Conservation (phyloP, 139 green algal genomes). For the Chloropicon primus region DNA sequence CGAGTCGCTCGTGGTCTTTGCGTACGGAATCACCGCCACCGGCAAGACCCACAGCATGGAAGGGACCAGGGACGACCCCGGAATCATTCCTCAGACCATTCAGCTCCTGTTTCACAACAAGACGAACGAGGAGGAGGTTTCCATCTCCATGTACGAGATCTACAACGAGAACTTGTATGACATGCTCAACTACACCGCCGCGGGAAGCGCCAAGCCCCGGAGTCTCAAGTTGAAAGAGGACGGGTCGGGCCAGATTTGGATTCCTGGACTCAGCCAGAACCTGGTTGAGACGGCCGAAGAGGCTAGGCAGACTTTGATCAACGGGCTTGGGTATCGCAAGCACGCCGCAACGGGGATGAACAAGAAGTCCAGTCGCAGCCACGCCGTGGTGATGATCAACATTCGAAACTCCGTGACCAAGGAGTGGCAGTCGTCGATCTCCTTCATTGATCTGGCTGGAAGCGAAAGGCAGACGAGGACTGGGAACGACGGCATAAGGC, state of each 20-base stretch:
- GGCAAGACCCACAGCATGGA: conserved; percentile 48
- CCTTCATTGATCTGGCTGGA: conserved; percentile 66
- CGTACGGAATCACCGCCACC: conserved; percentile 61
- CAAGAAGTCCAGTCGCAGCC: conserved; percentile 44
- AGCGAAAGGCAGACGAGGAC: conserved; percentile 50
- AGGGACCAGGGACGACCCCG: conserved; percentile 35
- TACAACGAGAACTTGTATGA: conserved; percentile 69
- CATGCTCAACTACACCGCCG: conserved; percentile 30
- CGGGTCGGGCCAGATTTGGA: conserved; percentile 27
- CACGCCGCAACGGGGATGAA: conserved; percentile 50
- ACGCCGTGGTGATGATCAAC: conserved; percentile 58
- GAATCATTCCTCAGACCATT: conserved; percentile 44
- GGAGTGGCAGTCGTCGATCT: conserved; percentile 17
- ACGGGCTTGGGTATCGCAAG: conserved; percentile 27
- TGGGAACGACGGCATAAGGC: conserved; percentile 40
- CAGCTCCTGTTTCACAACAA: conserved; percentile 31
- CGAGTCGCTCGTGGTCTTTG: conserved; percentile 40
- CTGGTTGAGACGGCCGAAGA: conserved; percentile 17
- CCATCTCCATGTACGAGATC: conserved; percentile 28
- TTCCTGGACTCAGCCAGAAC: conserved; percentile 27
- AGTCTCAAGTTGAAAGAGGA: conserved; percentile 35
- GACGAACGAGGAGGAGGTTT: conserved; percentile 4
- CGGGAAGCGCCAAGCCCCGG: conserved; percentile 5
- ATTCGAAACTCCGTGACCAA: not conserved
- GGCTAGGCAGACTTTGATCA: conserved; percentile 30